Conservation (phyloP, 345 rosid genomes). For the Murraya paniculata region DNA sequence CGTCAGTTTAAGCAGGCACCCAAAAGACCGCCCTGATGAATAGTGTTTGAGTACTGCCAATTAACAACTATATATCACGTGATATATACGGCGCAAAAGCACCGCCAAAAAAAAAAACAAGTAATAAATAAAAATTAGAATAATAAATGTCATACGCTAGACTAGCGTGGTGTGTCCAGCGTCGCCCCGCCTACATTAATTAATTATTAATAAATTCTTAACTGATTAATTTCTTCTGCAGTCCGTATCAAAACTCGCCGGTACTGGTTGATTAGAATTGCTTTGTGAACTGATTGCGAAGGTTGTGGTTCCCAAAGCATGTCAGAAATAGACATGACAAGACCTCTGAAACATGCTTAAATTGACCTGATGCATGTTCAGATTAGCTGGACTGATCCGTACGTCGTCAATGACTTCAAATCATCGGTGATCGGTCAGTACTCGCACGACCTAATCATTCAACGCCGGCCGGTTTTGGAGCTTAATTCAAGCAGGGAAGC, state of each 20-base stretch:
- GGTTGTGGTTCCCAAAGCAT: not conserved
- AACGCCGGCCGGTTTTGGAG: not conserved
- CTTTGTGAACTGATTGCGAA: not conserved
- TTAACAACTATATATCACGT: constrained; percentile 5
- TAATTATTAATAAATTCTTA: no score
- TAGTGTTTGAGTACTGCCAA: not conserved
- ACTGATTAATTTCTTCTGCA: not conserved
- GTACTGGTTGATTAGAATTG: no score
- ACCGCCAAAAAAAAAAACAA: not conserved
- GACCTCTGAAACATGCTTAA: not conserved
- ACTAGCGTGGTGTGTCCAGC: not conserved
- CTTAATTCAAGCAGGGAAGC: not conserved
- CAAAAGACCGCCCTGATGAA: not conserved
- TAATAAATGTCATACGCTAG: no score
- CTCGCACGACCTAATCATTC: not conserved
- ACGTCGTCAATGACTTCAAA: not conserved
- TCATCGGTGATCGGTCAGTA: not conserved
- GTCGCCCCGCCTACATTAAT: no score
- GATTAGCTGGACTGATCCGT: not conserved
- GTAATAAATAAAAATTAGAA: no score
- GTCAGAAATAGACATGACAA: not conserved
- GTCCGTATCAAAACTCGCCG: not conserved
- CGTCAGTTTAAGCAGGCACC: not conserved
- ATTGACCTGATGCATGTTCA: no score
- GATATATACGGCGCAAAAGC: not conserved